These are phyloP conservation scores for Penicillium crystallinum DNA, from an alignment of 495 filamentous ascomycete genomes.

Conservation along the genomic window DNA sequence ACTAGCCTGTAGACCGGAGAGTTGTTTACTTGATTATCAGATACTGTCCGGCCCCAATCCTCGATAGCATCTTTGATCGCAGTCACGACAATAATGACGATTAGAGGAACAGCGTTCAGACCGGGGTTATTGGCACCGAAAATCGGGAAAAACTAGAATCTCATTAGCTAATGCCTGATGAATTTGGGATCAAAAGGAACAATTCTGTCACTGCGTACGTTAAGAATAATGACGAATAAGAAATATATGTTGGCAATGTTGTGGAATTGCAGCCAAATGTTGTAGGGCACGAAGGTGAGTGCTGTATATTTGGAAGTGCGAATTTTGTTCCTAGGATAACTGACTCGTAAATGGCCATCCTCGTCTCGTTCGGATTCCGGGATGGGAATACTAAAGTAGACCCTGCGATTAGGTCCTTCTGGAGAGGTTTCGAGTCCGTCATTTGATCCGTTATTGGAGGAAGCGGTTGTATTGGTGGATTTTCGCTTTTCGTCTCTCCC, in stretches of 20 bases:
- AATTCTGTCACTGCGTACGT: constrained; percentile 53
- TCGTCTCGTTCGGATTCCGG: constrained; percentile 77
- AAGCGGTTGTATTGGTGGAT: constrained; percentile 37
- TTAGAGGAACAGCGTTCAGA: constrained; percentile 84
- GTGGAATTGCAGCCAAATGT: constrained; percentile 95
- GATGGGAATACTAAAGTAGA: constrained; percentile 86
- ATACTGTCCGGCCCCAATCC: constrained; percentile 87
- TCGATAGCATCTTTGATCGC: constrained; percentile 96
- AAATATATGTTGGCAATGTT: constrained; percentile 99
- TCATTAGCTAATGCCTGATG: not conserved
- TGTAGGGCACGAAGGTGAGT: constrained; percentile 94
- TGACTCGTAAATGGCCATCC: constrained; percentile 62
- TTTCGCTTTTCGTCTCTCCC: constrained; percentile 63
- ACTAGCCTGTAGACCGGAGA: constrained; percentile 86
- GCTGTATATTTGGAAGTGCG: constrained; percentile 96
- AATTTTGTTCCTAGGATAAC: constrained; percentile 91
- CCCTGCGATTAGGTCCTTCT: constrained; percentile 32
- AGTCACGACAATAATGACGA: constrained; percentile 90
- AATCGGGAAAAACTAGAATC: constrained; percentile 80
- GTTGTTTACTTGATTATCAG: constrained; percentile 95
- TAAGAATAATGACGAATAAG: constrained; percentile 89
- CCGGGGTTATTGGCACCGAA: constrained; percentile 91
- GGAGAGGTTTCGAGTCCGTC: constrained; percentile 33
- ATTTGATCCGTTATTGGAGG: constrained; percentile 32
- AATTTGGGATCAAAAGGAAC: not conserved